Base-by-base conservation (phyloP, 2,329 filamentous ascomycete species). In the Colletotrichum lini region DNA sequence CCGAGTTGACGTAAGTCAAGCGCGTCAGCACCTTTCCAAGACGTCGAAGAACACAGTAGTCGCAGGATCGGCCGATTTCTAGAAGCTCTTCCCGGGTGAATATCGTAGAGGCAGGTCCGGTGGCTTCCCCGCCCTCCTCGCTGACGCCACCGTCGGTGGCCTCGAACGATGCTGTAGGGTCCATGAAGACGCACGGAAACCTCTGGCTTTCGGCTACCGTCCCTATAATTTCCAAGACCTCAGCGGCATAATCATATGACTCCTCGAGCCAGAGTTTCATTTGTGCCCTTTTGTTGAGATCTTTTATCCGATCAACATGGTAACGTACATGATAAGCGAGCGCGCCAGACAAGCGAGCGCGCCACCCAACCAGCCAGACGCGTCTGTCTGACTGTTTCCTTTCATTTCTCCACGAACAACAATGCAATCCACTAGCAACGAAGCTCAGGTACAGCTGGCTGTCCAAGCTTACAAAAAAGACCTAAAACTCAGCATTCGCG, bases 11-110 rank as follows among this genome's bases (percentile, higher is more conserved):
- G 72, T 84, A 87, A 2, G 82, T 84, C 5, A 88, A 74, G 5
- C 80, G 82, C 0, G 85, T 86, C 13, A 88, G 78, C 6, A 87
- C 81, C 40, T 79, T 81, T 9, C 86, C 84, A 1, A 88, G 78
- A 0, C 86, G 82, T 15, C 82, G 82, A 2, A 88, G 80, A 59
- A 88, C 84, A 3, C 78, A 79, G 60, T 82, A 79, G 61, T 88
- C 82, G 74, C 86, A 88, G 0, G 85, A 88, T 15, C 86, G 80
- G 9, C 84, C 84, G 69, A 88, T 87, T 66, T 88, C 86, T 1
- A 88, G 78, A 13, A 88, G 80, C 60, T 88, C 85, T 0, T 79
- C 80, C 13, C 85, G 81, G 1, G 82, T 82, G 67, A 87, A 83
- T 3, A 78, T 69, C 8, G 80, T 79, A 23, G 81, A 67, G 0